Evolutionary conservation across 2,329 filamentous ascomycete genomes (phyloP).

Genomic region (Ascochyta koolunga): DNA sequence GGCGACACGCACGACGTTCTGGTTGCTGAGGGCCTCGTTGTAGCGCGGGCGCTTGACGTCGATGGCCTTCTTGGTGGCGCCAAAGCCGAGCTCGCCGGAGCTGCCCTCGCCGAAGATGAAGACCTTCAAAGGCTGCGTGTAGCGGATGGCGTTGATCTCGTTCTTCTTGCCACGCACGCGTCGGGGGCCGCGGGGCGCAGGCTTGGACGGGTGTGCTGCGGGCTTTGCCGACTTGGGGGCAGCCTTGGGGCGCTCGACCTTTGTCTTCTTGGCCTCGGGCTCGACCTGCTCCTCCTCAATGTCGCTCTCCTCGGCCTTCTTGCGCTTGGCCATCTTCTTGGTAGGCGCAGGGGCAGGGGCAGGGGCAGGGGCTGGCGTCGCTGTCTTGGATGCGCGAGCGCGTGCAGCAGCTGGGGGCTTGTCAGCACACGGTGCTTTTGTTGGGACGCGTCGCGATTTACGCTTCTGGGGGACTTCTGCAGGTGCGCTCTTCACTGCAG

Average conservation of each 20-base stretch:
- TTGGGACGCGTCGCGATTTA: conserved; percentile 16
- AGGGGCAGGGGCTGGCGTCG: conserved; percentile 20
- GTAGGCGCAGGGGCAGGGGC: conserved; percentile 17
- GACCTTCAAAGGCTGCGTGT: conserved; percentile 68
- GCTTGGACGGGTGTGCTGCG: conserved; percentile 21
- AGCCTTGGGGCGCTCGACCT: conserved; percentile 24
- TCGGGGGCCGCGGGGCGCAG: conserved; percentile 40
- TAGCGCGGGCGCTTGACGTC: conserved; percentile 77
- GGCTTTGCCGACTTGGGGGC: conserved; percentile 24
- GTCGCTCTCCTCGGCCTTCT: conserved; percentile 38
- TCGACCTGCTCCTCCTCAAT: conserved; percentile 22
- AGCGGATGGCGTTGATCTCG: conserved; percentile 68
- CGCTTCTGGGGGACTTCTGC: conserved; percentile 14
- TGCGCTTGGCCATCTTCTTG: conserved; percentile 37
- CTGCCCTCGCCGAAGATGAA: conserved; percentile 82
- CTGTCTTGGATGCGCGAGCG: conserved; percentile 29
- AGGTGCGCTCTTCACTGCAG: conserved; percentile 8
- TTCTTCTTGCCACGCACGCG: conserved; percentile 42
- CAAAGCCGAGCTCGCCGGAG: conserved; percentile 82
- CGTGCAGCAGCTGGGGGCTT: conserved; percentile 20
- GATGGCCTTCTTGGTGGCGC: conserved; percentile 67
- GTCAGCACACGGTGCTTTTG: conserved; percentile 17
- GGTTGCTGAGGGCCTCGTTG: conserved; percentile 64
- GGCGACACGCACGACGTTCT: conserved; percentile 75
- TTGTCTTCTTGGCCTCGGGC: conserved; percentile 34